These are phyloP conservation scores for Colletotrichum sp. DNA, from an alignment of 2,329 filamentous ascomycete genomes.

Conservation along the genomic window DNA sequence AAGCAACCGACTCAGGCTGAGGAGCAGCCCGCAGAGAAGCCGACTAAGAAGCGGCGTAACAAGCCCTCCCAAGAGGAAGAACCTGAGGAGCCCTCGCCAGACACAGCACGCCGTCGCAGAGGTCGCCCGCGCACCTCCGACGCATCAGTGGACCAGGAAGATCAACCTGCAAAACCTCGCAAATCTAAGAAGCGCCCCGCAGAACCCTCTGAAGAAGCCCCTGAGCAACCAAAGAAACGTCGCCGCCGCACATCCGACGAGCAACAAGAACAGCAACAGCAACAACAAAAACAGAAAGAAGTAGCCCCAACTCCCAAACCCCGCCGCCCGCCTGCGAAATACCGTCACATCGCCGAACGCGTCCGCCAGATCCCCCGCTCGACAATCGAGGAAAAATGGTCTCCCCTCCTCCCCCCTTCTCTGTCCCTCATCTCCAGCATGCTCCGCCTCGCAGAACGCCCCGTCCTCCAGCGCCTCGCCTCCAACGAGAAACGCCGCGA, in stretches of 20 bases:
- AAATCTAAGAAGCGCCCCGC: slow-evolving; percentile 10
- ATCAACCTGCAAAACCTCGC: slow-evolving; percentile 9
- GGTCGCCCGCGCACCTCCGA: slow-evolving; percentile 21
- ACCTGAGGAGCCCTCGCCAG: not conserved
- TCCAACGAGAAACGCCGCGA: slow-evolving; percentile 51
- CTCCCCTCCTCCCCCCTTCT: slow-evolving; percentile 57
- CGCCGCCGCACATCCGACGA: slow-evolving; percentile 7
- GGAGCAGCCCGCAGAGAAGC: not conserved
- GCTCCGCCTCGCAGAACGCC: slow-evolving; percentile 63
- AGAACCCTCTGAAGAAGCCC: not conserved
- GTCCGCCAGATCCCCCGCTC: slow-evolving; percentile 63
- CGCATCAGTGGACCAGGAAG: slow-evolving; percentile 14
- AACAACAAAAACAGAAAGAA: not conserved
- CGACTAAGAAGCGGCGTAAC: not conserved
- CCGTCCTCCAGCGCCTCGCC: slow-evolving; percentile 64
- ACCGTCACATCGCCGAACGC: slow-evolving; percentile 56
- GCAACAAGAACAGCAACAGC: slow-evolving; percentile 1
- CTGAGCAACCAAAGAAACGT: slow-evolving; percentile 3
- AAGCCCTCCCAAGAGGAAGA: slow-evolving; percentile 2
- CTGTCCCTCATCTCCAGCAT: slow-evolving; percentile 60
- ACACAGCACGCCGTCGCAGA: slow-evolving; percentile 14
- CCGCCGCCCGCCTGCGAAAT: slow-evolving; percentile 38
- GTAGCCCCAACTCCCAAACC: not conserved
- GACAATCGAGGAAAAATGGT: slow-evolving; percentile 73
- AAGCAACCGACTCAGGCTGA: not conserved